Base-by-base conservation (phyloP, 1,284 basidiomycete species). In the Ceratobasidium sp. region DNA sequence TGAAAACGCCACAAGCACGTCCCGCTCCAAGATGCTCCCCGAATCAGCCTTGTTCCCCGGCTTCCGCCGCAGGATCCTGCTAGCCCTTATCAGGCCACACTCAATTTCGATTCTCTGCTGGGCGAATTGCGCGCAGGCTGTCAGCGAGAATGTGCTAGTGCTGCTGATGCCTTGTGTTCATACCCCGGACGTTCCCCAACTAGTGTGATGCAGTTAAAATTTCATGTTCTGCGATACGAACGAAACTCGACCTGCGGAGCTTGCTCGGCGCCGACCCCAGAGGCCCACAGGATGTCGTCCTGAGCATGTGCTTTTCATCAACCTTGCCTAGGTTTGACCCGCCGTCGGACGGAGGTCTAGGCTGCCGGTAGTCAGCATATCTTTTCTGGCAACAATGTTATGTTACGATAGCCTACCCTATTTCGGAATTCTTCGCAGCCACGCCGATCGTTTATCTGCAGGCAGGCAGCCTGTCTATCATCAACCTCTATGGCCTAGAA, bases 331-430 rank as follows among this genome's bases (percentile, higher is more conserved):
- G 16, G 23, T 54, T 54, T 54, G 50, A 23, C 50, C 50, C 55
- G 55, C 55, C 38, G 32, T 58, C 55, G 55, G 55, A 58, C 52
- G 35, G 35, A 41, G n/a, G 30, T 57, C 54, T 58, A 35, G 55
- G 55, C 38, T 35, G 21, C 35, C 54, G 30, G 50, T 28, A 4
- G 35, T 38, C 6, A 38, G 35, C 50, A 13, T 28, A 14, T 54
- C 50, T 28, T 21, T 26, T 54, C 11, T 21, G 13, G n/a, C 16
- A 54, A 8, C 50, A 14, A 28, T 28, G 23, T n/a, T 21, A 26
- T 21, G 23, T 28, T 21, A 28, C 23, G 23, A 21, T 49, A 54
- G 50, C 50, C 50, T 23, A 54, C 50, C 50, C 50, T 21, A 21
- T 54, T 54, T 28, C 50, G 50, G 50, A 38, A 26, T 28, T 7